These are phyloP conservation scores for Euryodendron excelsum DNA, from an alignment of 148 eudicot species.

Conservation along the genomic window DNA sequence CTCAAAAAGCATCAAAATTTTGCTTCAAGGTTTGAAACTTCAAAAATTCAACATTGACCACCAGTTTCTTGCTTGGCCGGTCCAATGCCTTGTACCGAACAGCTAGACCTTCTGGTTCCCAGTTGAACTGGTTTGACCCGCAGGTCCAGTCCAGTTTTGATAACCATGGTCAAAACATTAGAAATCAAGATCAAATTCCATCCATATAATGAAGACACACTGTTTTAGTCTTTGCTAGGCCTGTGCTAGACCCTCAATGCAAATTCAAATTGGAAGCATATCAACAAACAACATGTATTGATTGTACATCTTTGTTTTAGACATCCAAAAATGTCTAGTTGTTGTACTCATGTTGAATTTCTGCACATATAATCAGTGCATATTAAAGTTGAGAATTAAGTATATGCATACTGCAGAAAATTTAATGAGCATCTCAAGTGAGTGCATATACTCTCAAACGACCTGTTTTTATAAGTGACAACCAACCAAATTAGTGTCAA, in stretches of 20 bases:
- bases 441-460: background rate
- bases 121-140: too few relatives aligned
- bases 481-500: background rate
- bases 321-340: background rate
- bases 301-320: background rate
- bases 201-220: background rate
- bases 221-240: background rate
- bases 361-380: too few relatives aligned
- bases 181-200: conserved; percentile 2
- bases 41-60: too few relatives aligned
- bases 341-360: too few relatives aligned
- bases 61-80: too few relatives aligned
- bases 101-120: too few relatives aligned
- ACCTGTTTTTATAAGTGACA: too few relatives aligned
- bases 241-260: background rate
- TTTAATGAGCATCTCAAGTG: background rate
- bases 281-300: background rate
- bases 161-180: too few relatives aligned
- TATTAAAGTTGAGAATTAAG: background rate
- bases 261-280: background rate
- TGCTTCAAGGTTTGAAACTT: too few relatives aligned
- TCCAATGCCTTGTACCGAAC: too few relatives aligned
- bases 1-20: too few relatives aligned
- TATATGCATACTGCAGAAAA: background rate
- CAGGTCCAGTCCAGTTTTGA: too few relatives aligned